Evolutionary conservation across 176 grass and related monocot genomes (phyloP).

Genomic region (Carex pumila): DNA sequence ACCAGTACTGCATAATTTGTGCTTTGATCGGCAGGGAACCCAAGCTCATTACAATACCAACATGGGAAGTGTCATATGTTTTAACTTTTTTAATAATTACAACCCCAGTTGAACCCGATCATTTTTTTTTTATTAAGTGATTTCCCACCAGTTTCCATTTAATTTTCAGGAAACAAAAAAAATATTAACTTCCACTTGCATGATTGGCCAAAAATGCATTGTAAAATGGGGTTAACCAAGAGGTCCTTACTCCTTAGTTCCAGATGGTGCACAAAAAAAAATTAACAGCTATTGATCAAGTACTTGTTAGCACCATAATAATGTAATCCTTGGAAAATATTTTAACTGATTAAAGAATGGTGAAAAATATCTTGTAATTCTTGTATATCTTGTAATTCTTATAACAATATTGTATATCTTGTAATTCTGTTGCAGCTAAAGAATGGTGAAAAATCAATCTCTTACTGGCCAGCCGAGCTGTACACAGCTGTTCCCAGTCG

Average conservation of each 20-base stretch:
- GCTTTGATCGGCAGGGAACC: background rate
- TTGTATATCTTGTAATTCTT: slow-evolving; percentile 23
- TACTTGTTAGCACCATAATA: background rate
- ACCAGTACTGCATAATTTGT: background rate
- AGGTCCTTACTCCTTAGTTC: background rate
- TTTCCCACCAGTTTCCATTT: background rate
- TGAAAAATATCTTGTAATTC: too few relatives aligned
- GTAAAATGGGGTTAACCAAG: background rate
- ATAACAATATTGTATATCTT: background rate
- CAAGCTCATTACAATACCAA: background rate
- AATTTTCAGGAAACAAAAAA: background rate
- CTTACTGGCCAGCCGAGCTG: slow-evolving; percentile 80
- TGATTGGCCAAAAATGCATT: background rate
- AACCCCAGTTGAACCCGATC: background rate
- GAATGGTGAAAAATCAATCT: slow-evolving; percentile 80
- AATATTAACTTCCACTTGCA: background rate
- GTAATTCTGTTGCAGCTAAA: slow-evolving; percentile 63
- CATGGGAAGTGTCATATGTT: background rate
- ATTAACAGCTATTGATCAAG: background rate
- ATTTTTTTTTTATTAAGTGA: background rate
- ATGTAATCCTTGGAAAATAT: background rate
- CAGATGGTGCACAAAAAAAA: background rate
- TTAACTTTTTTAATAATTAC: background rate
- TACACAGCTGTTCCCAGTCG: slow-evolving; percentile 96
- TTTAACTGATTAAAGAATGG: background rate